Evolutionary conservation across 1,139 yeast species (phyloP).

Genomic region (Nematodospora anomalae): DNA sequence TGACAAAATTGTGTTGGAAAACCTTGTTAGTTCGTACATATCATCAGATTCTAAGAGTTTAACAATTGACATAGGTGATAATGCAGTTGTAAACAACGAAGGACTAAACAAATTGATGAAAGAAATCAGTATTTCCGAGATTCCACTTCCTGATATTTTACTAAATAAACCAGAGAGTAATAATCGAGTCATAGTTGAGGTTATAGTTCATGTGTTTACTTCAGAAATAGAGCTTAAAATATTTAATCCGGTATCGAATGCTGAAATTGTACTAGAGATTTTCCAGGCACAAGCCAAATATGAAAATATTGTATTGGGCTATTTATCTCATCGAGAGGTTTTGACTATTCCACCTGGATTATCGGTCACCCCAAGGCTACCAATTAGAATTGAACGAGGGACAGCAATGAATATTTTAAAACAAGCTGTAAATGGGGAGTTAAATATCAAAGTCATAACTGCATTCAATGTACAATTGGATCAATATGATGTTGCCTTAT

Average conservation of each 20-base stretch:
- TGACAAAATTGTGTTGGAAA: conserved; percentile 15
- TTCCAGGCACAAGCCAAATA: conserved; percentile 48
- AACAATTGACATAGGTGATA: conserved; percentile 14
- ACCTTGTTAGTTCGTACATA: conserved; percentile 17
- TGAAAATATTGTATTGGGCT: conserved; percentile 47
- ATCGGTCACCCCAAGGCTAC: conserved; percentile 47
- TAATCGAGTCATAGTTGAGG: conserved; percentile 31
- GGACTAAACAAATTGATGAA: conserved; percentile 20
- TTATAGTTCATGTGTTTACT: conserved; percentile 51
- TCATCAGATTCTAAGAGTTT: conserved; percentile 11
- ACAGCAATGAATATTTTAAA: conserved; percentile 40
- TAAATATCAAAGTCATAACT: conserved; percentile 48
- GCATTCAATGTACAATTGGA: conserved; percentile 38
- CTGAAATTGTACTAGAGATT: conserved; percentile 39
- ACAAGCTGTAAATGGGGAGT: conserved; percentile 50
- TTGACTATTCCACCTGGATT: conserved; percentile 51
- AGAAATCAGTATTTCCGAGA: conserved; percentile 15
- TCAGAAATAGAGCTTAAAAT: conserved; percentile 53
- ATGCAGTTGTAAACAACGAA: conserved; percentile 15
- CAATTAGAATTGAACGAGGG: conserved; percentile 48
- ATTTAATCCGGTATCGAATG: conserved; percentile 51
- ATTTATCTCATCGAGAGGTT: conserved; percentile 34
- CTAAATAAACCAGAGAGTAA: conserved; percentile 9
- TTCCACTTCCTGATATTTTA: conserved; percentile 19
- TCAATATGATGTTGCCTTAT: conserved; percentile 36